A percentile compares a stretch with the other conserved stretches of the same genome.
phyloP scores from a whole-genome alignment of 148 eudicot genomes.

The Arbutus unedo region DNA sequence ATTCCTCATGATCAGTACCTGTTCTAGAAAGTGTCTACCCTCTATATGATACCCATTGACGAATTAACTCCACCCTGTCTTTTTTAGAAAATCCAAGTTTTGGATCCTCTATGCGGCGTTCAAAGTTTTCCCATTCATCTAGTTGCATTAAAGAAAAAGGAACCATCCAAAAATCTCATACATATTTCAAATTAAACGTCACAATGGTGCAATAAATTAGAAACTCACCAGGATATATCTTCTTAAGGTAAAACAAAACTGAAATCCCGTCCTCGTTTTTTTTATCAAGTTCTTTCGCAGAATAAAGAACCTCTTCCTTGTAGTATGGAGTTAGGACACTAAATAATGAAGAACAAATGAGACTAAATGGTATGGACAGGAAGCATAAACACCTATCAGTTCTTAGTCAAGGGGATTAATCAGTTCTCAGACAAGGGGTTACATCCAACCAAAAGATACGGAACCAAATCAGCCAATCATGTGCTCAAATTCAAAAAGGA shows the following conservation, averaged over 20 bases:
- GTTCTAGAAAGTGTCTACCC: slow-evolving; percentile 99
- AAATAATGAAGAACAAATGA: slow-evolving; percentile 24
- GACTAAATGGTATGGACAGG: not conserved
- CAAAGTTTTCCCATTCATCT: slow-evolving; percentile 90
- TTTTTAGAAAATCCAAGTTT: slow-evolving; percentile 45
- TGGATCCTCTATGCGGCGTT: slow-evolving; percentile 56
- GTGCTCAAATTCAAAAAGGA: not conserved
- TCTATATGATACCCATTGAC: slow-evolving; percentile 96
- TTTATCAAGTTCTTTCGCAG: slow-evolving; percentile 69
- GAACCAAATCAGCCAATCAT: not conserved
- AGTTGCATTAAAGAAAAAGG: slow-evolving; percentile 17
- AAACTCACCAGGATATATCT: slow-evolving; percentile 88
- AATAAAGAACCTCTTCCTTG: slow-evolving; percentile 94
- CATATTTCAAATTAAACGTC: slow-evolving; percentile 9
- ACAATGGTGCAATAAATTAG: slow-evolving; percentile 10
- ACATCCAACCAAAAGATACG: slow-evolving; percentile 3
- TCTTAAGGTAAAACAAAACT: slow-evolving; percentile 84
- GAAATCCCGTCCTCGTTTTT: slow-evolving; percentile 98
- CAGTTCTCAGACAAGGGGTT: slow-evolving; percentile 2
- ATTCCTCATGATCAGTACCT: slow-evolving; percentile 43
- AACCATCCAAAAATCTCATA: slow-evolving; percentile 4
- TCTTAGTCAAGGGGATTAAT: too few relatives aligned
- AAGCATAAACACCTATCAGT: not conserved
- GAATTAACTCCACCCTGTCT: slow-evolving; percentile 57
- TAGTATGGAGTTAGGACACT: slow-evolving; percentile 96